Evolutionary conservation across 106 monocot species (phyloP).

Genomic region (Dendrobium nobile): DNA sequence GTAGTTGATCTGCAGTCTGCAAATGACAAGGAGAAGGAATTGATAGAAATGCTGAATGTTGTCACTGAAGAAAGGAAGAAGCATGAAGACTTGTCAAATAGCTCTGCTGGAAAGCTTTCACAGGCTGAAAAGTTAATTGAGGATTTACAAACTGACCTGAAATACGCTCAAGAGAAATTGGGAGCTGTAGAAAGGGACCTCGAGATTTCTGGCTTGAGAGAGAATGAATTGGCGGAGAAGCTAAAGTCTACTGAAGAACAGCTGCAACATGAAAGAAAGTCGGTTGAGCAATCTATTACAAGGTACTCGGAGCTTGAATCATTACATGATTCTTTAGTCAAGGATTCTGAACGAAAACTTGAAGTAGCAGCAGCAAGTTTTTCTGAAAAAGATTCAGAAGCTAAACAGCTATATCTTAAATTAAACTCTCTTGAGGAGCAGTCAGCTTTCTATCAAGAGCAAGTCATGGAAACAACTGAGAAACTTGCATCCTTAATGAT

Average conservation of each 20-base stretch:
- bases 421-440: constrained; percentile 42
- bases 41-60: constrained; percentile 33
- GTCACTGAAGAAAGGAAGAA: constrained; percentile 45
- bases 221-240: constrained; percentile 40
- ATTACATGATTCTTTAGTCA: constrained; percentile 28
- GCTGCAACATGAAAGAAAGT: constrained; percentile 44
- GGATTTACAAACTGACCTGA: constrained; percentile 30
- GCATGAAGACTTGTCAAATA: constrained; percentile 38
- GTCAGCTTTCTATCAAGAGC: constrained; percentile 23
- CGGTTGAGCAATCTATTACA: constrained; percentile 34
- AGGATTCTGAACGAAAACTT: constrained; percentile 63
- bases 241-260: constrained; percentile 42
- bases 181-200: constrained; percentile 33
- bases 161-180: constrained; percentile 30
- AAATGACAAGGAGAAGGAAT: constrained; percentile 50
- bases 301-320: constrained; percentile 57
- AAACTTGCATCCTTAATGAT: constrained; percentile 36
- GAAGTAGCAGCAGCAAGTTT: constrained; percentile 34
- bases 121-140: constrained; percentile 37
- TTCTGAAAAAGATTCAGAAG: constrained; percentile 55
- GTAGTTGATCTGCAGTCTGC: constrained; percentile 30
- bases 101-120: constrained; percentile 25
- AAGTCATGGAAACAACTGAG: constrained; percentile 30
- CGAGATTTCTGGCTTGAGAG: constrained; percentile 39
- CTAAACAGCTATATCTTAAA: constrained; percentile 32